Percentiles rank a stretch among this genome's conserved stretches.
These are phyloP conservation scores for Kodamaea hsintzibuensis DNA, from an alignment of 805 yeast species.

Conservation along the genomic window DNA sequence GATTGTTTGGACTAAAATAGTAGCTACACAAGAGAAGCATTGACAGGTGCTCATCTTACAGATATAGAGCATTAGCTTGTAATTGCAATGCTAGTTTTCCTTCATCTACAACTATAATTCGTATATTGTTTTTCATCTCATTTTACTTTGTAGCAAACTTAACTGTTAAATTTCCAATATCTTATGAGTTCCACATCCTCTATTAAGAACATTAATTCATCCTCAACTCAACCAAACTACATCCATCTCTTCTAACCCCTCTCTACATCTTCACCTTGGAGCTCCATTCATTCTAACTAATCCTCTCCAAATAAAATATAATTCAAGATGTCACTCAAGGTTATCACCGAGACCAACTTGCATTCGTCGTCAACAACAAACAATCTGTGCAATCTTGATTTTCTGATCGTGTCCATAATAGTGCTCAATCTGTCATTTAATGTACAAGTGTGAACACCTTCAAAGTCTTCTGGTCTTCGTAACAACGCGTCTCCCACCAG, in stretches of 20 bases:
- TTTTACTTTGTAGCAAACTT: too few relatives aligned
- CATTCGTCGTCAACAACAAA: slow-evolving; percentile 89
- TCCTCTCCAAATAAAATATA: slow-evolving; percentile 72
- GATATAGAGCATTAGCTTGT: too few relatives aligned
- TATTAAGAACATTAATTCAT: too few relatives aligned
- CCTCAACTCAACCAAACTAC: too few relatives aligned
- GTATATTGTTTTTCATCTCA: too few relatives aligned
- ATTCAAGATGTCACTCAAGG: slow-evolving; percentile 85
- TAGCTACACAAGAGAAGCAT: too few relatives aligned
- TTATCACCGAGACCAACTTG: slow-evolving; percentile 75
- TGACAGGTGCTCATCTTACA: too few relatives aligned
- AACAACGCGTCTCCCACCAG: slow-evolving; percentile 95
- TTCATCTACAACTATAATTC: too few relatives aligned
- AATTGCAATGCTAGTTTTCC: too few relatives aligned
- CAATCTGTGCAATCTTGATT: slow-evolving; percentile 86
- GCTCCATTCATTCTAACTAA: neutral
- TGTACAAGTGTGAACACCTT: slow-evolving; percentile 97
- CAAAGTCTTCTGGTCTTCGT: slow-evolving; percentile 93
- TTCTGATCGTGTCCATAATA: slow-evolving; percentile 88
- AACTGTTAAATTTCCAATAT: too few relatives aligned
- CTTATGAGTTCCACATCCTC: too few relatives aligned
- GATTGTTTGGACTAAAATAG: too few relatives aligned
- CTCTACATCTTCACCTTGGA: neutral
- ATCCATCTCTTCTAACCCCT: neutral
- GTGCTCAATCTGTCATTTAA: slow-evolving; percentile 82